Evolutionary conservation across 1,284 basidiomycete species (phyloP).

Genomic region (Inonotus obliquus): DNA sequence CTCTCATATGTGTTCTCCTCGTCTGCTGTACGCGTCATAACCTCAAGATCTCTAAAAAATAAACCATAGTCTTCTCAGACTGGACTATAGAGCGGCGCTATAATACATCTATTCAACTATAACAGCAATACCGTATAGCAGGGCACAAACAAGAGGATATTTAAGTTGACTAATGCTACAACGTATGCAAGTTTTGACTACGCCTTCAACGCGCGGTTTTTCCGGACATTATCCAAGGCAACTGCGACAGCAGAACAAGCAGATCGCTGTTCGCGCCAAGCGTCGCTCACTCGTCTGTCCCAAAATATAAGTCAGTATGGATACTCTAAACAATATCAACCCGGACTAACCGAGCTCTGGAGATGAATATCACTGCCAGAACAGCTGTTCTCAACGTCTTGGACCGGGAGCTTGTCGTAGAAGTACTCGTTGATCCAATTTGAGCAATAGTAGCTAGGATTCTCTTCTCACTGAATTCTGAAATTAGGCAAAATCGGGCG

Average conservation of each 20-base stretch:
- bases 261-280: constrained; percentile 57
- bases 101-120: not conserved
- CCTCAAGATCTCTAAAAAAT: not conserved
- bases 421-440: constrained; percentile 59
- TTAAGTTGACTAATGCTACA: not conserved
- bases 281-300: constrained; percentile 49
- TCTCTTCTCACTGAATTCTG: constrained; percentile 58
- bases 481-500: not conserved
- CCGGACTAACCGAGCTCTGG: constrained; percentile 59
- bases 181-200: not conserved
- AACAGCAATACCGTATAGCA: not conserved
- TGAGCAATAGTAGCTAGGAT: constrained; percentile 75
- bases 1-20: constrained; percentile 81
- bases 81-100: not conserved
- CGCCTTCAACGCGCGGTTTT: constrained; percentile 22
- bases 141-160: not conserved
- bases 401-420: constrained; percentile 30
- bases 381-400: constrained; percentile 57
- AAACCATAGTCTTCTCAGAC: not conserved
- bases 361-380: constrained; percentile 59
- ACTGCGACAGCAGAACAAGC: constrained; percentile 56
- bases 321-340: constrained; percentile 12
- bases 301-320: constrained; percentile 1
- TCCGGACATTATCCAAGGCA: constrained; percentile 67
- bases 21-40: constrained; percentile 57